Percentiles rank a stretch among this genome's conserved stretches.
These are phyloP conservation scores for Annulohypoxylon maeteangense DNA, from an alignment of 495 filamentous ascomycete species.

Conservation along the genomic window DNA sequence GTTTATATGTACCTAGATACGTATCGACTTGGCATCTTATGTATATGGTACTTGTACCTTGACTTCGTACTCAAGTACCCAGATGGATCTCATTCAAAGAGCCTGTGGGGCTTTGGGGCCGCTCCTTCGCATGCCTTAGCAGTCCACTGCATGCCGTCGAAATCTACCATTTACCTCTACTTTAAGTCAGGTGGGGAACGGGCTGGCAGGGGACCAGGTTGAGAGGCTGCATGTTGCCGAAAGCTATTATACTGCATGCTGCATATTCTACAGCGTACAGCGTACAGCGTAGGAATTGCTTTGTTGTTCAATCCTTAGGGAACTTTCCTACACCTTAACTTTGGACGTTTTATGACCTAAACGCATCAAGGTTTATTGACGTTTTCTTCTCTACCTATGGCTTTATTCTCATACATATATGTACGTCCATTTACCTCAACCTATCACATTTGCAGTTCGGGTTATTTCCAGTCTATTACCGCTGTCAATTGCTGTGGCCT, in stretches of 20 bases:
- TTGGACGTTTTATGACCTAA: neutral
- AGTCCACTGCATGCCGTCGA: slow-evolving; percentile 35
- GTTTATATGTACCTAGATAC: neutral
- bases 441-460: slow-evolving; percentile 23
- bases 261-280: neutral
- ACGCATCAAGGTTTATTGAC: neutral
- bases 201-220: slow-evolving; percentile 35
- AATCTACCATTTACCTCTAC: slow-evolving; percentile 28
- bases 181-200: slow-evolving; percentile 32
- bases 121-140: slow-evolving; percentile 31
- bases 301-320: slow-evolving; percentile 1
- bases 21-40: neutral
- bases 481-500: slow-evolving; percentile 16
- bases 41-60: slow-evolving; percentile 2
- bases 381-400: neutral
- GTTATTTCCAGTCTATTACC: slow-evolving; percentile 35
- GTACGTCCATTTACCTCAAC: slow-evolving; percentile 3
- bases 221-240: slow-evolving; percentile 40
- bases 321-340: slow-evolving; percentile 7
- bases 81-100: slow-evolving; percentile 40
- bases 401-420: neutral
- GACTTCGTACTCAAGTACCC: neutral
- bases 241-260: slow-evolving; percentile 16
- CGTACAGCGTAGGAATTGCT: neutral
- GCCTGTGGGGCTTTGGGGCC: slow-evolving; percentile 21